Conservation (phyloP, 768 basidiomycete genomes). For the Cystofilobasidium macerans region DNA sequence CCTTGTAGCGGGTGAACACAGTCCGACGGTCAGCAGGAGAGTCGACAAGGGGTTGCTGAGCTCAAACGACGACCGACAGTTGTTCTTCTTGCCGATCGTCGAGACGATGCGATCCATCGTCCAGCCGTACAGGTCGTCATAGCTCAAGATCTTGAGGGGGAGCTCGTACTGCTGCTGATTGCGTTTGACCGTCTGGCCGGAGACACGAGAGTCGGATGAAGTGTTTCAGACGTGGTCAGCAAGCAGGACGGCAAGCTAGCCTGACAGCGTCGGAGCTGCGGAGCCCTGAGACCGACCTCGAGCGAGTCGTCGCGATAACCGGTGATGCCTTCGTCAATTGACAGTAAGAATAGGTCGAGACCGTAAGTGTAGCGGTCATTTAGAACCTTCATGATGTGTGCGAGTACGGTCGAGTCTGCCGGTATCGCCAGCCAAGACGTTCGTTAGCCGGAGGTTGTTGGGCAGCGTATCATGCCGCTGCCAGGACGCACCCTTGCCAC, state of each 20-base stretch:
- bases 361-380: conserved; percentile 92
- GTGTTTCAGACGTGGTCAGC: background rate
- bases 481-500: conserved; percentile 70
- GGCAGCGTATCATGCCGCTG: background rate
- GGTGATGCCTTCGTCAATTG: conserved; percentile 97
- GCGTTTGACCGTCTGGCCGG: conserved; percentile 77
- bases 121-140: conserved; percentile 96
- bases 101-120: conserved; percentile 95
- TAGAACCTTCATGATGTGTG: conserved; percentile 88
- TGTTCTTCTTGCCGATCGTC: conserved; percentile 93
- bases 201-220: conserved; percentile 6
- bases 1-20: conserved; percentile 31
- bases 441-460: background rate
- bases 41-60: background rate
- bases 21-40: background rate
- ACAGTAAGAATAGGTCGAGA: conserved; percentile 77
- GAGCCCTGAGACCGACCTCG: conserved; percentile 49
- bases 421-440: too few relatives aligned
- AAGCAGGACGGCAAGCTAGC: too few relatives aligned
- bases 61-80: conserved; percentile 47
- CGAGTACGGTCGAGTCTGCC: conserved; percentile 90
- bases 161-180: conserved; percentile 92
- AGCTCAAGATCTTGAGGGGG: conserved; percentile 90
- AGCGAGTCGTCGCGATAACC: conserved; percentile 96
- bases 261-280: background rate